Evolutionary conservation across 2,329 filamentous ascomycete species (phyloP).

Genomic region (Cladorrhinum sp.): DNA sequence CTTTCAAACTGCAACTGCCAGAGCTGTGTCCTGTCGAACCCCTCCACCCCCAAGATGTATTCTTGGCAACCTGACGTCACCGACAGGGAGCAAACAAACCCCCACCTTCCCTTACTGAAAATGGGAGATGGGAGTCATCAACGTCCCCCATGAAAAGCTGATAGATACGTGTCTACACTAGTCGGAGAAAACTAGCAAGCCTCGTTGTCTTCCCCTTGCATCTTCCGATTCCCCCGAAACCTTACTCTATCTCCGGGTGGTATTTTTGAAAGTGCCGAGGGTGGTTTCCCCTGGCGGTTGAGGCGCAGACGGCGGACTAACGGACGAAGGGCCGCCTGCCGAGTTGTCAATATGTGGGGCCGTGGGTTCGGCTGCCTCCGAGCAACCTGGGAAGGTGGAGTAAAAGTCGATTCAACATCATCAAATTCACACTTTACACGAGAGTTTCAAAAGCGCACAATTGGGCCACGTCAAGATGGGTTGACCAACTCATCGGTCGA

Average conservation of each 20-base stretch:
- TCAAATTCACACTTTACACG: background rate
- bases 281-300: background rate
- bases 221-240: background rate
- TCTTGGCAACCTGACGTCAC: background rate
- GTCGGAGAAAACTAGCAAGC: background rate
- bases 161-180: background rate
- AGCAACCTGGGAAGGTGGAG: background rate
- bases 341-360: background rate
- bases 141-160: background rate
- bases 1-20: background rate
- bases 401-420: background rate
- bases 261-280: background rate
- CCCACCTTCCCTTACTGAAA: background rate
- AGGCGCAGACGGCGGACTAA: background rate
- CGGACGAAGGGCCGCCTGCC: background rate
- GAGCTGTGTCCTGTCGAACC: background rate
- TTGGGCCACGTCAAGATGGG: background rate
- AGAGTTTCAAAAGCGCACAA: background rate
- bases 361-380: background rate
- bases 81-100: background rate
- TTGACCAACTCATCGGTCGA: background rate
- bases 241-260: background rate
- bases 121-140: background rate
- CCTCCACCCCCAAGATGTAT: background rate
- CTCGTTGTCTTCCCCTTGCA: background rate